Percentiles rank a stretch among this genome's conserved stretches.
These are phyloP conservation scores for Madurella mycetomatis DNA, from an alignment of 2,329 filamentous ascomycete species.

Conservation along the genomic window DNA sequence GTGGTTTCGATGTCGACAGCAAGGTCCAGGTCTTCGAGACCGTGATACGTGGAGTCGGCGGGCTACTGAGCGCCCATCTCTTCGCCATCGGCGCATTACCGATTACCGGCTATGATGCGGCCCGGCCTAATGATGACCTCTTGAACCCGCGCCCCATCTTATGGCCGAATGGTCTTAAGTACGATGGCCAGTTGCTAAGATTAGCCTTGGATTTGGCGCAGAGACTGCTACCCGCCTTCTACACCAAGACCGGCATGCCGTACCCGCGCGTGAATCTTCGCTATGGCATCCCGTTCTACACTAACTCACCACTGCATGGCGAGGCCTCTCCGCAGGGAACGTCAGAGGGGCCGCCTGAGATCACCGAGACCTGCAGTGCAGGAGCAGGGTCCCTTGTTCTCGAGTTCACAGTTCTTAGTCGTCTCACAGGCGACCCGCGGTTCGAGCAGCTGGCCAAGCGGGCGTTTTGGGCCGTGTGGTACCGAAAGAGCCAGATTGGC, in stretches of 20 bases:
- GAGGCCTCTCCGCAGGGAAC: slow-evolving; percentile 40
- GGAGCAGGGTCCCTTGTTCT: slow-evolving; percentile 93
- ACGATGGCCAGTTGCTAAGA: slow-evolving; percentile 86
- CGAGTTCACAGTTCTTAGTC: slow-evolving; percentile 86
- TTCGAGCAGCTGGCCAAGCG: slow-evolving; percentile 88
- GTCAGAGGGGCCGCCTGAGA: slow-evolving; percentile 52
- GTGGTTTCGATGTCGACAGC: slow-evolving; percentile 90
- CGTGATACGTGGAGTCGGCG: slow-evolving; percentile 87
- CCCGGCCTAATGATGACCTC: slow-evolving; percentile 36
- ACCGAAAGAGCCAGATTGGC: slow-evolving; percentile 75
- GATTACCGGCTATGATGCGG: slow-evolving; percentile 70
- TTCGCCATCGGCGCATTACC: slow-evolving; percentile 90
- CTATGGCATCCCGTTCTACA: slow-evolving; percentile 86
- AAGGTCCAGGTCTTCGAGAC: slow-evolving; percentile 99
- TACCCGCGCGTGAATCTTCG: slow-evolving; percentile 93
- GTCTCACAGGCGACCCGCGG: slow-evolving; percentile 78
- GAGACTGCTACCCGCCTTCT: slow-evolving; percentile 85
- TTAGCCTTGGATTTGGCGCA: slow-evolving; percentile 81
- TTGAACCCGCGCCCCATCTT: slow-evolving; percentile 52
- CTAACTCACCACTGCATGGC: slow-evolving; percentile 71
- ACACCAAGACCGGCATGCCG: slow-evolving; percentile 83
- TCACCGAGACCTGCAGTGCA: slow-evolving; percentile 94
- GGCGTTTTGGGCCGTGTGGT: slow-evolving; percentile 98
- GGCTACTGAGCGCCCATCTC: slow-evolving; percentile 84
- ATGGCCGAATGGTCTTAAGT: slow-evolving; percentile 75